Evolutionary conservation across 805 yeast genomes (phyloP), one percentile per base, ranked within the genome.

Genomic region (Ogataea pini): DNA sequence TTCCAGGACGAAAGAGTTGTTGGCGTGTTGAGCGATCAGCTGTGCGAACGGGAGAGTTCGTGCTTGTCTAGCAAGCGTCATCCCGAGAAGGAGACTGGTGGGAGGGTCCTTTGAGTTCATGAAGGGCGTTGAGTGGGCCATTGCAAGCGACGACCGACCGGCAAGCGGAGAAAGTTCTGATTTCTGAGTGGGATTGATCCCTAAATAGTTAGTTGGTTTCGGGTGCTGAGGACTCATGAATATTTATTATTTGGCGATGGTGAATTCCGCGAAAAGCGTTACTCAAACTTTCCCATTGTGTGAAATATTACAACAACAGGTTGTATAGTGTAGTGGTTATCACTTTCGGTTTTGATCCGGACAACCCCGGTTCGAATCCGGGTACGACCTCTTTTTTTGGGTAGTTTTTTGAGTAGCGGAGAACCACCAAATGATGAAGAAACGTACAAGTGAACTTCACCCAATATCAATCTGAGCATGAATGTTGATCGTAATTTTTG

Each of bases 281-380:
- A 22, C 8, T 8, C 25, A 22, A 6, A 22, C 7, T 22, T 6
- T 6, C 8, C 25, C 25, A 22, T 22, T 5, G 8, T 22, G 25
- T 6, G 5, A 28, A 28, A 7, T 28, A 22, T 8, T 6, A 22
- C 31, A 28, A 28, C 31, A 8, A 28, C 31, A 18, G 71, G 70
- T 67, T 67, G 67, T 79, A 78, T 82, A 80, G 86, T 81, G 86
- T 82, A 82, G 86, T 79, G 86, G 86, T 82, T 79, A 82, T 82
- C 86, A 82, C 86, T 74, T 75, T 80, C 79, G 86, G 86, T 82
- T 82, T 78, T 82, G 86, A 82, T 82, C 86, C 86, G 79, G 69
- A 73, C 82, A 79, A 82, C 86, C 85, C 86, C 86, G 80, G 86
- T 82, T 82, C 87, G 86, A 82, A 80, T 80, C 86, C 86, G 86